Percentiles rank a stretch among this genome's conserved stretches.
Conservation (phyloP, 2,329 filamentous ascomycete genomes). For the Neofusicoccum laricinum region DNA sequence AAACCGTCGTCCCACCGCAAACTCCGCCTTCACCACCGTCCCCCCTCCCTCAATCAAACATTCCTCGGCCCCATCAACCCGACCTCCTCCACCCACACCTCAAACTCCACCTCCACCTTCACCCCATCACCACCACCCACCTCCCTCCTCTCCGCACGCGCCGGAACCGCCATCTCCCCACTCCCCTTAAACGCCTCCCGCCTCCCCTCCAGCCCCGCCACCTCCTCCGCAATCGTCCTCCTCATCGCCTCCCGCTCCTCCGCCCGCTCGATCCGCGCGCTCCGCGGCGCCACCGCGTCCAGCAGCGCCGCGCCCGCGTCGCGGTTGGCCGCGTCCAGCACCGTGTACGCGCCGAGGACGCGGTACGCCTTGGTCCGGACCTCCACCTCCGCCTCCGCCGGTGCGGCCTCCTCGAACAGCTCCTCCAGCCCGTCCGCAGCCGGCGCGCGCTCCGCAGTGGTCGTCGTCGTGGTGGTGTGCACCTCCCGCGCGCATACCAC, state of each 20-base stretch:
- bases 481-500: not conserved
- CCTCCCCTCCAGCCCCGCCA: not conserved
- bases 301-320: not conserved
- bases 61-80: conserved; percentile 3
- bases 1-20: no score
- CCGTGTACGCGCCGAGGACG: not conserved
- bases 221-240: not conserved
- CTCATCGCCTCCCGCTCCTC: not conserved
- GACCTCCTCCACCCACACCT: conserved; percentile 6
- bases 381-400: no score
- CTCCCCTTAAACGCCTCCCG: not conserved
- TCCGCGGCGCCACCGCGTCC: not conserved
- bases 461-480: no score
- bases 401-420: not conserved
- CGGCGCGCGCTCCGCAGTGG: no score
- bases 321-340: conserved; percentile 1
- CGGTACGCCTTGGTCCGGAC: not conserved
- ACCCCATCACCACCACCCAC: not conserved
- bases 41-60: not conserved
- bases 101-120: not conserved
- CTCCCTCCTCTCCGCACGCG: not conserved
- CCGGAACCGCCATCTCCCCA: not conserved
- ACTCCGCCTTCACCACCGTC: no score
- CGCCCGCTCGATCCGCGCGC: not conserved
- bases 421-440: not conserved